Percentiles rank a stretch among this genome's conserved stretches.
These are phyloP conservation scores for Globisporangium orthogonon DNA, from an alignment of 352 stramenopile species.

Conservation along the genomic window DNA sequence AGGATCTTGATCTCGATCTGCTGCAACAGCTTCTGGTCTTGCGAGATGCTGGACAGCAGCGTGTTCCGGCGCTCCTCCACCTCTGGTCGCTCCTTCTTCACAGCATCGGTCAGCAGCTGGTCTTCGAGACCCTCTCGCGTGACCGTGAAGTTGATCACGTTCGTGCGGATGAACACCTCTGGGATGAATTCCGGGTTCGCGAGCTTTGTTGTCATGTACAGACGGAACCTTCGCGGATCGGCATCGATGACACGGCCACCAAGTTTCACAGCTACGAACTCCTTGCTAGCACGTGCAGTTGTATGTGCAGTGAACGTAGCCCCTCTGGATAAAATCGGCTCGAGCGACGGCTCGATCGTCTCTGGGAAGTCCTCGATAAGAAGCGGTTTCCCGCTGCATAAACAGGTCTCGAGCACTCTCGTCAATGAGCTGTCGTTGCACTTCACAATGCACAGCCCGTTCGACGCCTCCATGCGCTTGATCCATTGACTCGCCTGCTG, in stretches of 20 bases:
- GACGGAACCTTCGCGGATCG: conserved; percentile 67
- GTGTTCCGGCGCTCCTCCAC: conserved; percentile 83
- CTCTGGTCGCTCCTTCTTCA: conserved; percentile 79
- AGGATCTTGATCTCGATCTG: conserved; percentile 91
- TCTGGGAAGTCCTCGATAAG: conserved; percentile 59
- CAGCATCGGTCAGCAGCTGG: conserved; percentile 87
- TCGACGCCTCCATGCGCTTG: conserved; percentile 68
- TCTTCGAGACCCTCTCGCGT: conserved; percentile 87
- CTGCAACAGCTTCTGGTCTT: conserved; percentile 85
- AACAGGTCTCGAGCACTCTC: conserved; percentile 28
- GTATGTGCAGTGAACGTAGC: not conserved
- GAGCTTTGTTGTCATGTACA: conserved; percentile 92
- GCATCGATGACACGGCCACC: conserved; percentile 65
- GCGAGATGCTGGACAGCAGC: conserved; percentile 84
- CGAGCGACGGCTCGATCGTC: conserved; percentile 41
- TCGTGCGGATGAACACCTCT: conserved; percentile 91
- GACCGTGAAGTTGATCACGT: conserved; percentile 92
- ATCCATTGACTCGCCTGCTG: conserved; percentile 92
- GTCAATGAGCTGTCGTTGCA: conserved; percentile 35
- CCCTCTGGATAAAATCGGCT: conserved; percentile 36
- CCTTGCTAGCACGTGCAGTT: not conserved
- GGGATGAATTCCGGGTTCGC: conserved; percentile 87
- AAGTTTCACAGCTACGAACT: conserved; percentile 39
- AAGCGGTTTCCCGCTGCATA: conserved; percentile 34
- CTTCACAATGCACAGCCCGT: conserved; percentile 73